These are phyloP conservation scores for Aspergillus egyptiacus DNA, from an alignment of 495 filamentous ascomycete species.

Conservation along the genomic window DNA sequence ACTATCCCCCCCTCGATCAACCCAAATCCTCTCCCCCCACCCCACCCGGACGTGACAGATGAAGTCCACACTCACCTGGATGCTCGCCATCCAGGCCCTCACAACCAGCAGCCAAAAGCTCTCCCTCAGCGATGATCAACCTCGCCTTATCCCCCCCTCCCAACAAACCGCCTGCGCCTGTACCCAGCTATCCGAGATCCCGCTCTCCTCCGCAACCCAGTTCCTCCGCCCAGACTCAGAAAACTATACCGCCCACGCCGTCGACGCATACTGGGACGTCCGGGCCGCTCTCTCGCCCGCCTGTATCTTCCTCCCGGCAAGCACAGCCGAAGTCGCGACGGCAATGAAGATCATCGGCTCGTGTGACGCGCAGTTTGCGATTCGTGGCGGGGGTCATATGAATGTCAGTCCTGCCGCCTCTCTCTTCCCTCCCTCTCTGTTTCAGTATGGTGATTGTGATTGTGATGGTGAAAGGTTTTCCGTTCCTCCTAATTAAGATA, in stretches of 20 bases:
- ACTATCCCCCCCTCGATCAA: too few species aligned
- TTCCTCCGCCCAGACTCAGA: constrained; percentile 11
- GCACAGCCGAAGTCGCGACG: constrained; percentile 22
- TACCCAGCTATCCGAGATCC: constrained; percentile 9
- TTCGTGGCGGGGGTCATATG: constrained; percentile 34
- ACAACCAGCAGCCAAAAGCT: too few species aligned
- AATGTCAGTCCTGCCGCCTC: constrained; percentile 16
- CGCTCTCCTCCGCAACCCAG: background rate
- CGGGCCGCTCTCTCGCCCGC: constrained; percentile 27
- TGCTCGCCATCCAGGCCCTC: too few species aligned
- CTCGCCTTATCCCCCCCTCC: too few species aligned
- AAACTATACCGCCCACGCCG: constrained; percentile 18
- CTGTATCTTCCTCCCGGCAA: constrained; percentile 29
- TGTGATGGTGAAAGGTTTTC: background rate
- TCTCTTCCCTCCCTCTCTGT: background rate
- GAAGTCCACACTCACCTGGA: too few species aligned
- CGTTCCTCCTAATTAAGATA: background rate
- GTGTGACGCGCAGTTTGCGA: constrained; percentile 30
- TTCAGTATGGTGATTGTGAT: too few species aligned
- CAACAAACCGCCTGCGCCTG: constrained; percentile 25
- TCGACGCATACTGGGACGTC: constrained; percentile 21
- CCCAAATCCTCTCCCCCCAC: too few species aligned
- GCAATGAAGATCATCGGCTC: constrained; percentile 16
- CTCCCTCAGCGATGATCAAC: too few species aligned
- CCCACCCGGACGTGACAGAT: too few species aligned